Evolutionary conservation across 2,329 filamentous ascomycete genomes (phyloP), one percentile per base, ranked within the genome.

Genomic region (Niveomyces coronatus): DNA sequence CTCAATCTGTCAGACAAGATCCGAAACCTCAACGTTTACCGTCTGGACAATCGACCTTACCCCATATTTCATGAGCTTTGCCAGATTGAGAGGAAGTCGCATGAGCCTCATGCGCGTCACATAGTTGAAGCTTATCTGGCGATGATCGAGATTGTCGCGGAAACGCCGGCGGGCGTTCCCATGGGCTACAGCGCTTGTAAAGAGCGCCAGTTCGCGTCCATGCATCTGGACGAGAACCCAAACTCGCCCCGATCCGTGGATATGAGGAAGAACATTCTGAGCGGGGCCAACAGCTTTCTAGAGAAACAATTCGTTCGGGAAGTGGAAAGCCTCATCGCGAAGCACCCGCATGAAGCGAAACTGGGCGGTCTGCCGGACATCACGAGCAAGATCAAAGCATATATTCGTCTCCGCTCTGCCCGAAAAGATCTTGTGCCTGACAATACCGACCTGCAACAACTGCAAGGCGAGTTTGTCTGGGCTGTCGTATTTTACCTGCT

Each of bases 401-500:
- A 89, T 54, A 85, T 98, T 49, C 79, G 88, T 34, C 71, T 95
- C 41, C 79, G 85, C 44, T 75, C 80, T 29, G 72, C 76, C 2
- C 77, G 86, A 42, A 94, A 88, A 60, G 86, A 94, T 53, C 72
- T 96, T 30, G 84, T 83, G 2, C 78, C 82, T 3, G 85, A 94
- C 53, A 85, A 82, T 44, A 76, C 80, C 4, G 79, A 89, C 47
- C 68, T 95, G 32, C 85, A 94, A 58, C 76, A 79, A 56, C 72
- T 88, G 33, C 77, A 79, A 29, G 78, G 83, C 36, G 88, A 94
- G 55, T 91, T 82, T 52, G 82, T 88, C 46, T 98, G 91, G 91
- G 87, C 88, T 30, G 72, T 95, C 35, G 79, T 98, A 31, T 98
- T 93, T 64, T 96, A 86, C 60, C 73, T 96, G 28, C 66, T 98